phyloP scores from a whole-genome alignment of 805 yeast species.

The Wickerhamomyces strasburgensis region DNA sequence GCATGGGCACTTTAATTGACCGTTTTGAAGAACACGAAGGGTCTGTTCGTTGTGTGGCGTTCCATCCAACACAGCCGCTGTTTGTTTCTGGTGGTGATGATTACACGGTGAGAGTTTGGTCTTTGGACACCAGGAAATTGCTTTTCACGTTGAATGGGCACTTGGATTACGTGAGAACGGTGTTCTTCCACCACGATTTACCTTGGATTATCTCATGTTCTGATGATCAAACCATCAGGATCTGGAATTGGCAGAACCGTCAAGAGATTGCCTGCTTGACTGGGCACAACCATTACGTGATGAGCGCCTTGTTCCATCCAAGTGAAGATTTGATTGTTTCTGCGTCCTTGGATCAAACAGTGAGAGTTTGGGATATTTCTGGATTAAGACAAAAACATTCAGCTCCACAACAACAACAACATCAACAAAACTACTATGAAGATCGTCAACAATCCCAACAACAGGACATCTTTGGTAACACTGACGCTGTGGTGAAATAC shows the following conservation, averaged over 20 bases:
- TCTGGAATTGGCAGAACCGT: constrained; percentile 99
- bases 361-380: constrained; percentile 96
- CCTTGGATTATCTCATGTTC: constrained; percentile 97
- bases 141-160: constrained; percentile 90
- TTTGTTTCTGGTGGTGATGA: constrained; percentile 98
- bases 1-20: constrained; percentile 97
- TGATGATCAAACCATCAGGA: constrained; percentile 97
- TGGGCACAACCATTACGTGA: constrained; percentile 97
- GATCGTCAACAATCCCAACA: constrained; percentile 63
- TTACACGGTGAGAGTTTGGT: constrained; percentile 93
- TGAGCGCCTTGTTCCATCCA: constrained; percentile 98
- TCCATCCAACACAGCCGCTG: constrained; percentile 97
- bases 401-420: constrained; percentile 76
- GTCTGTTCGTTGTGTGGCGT: constrained; percentile 91
- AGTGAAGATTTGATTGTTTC: constrained; percentile 90
- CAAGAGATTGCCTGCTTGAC: constrained; percentile 95
- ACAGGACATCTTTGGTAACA: constrained; percentile 91
- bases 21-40: constrained; percentile 98
- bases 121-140: constrained; percentile 84
- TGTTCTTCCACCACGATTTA: constrained; percentile 87
- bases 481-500: constrained; percentile 91
- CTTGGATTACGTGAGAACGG: constrained; percentile 92
- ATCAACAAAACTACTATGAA: constrained; percentile 37
- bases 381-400: constrained; percentile 94
- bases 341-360: constrained; percentile 97